phyloP scores from a whole-genome alignment of 164 flowering plant genomes.

The Umbilicus rupestris region DNA sequence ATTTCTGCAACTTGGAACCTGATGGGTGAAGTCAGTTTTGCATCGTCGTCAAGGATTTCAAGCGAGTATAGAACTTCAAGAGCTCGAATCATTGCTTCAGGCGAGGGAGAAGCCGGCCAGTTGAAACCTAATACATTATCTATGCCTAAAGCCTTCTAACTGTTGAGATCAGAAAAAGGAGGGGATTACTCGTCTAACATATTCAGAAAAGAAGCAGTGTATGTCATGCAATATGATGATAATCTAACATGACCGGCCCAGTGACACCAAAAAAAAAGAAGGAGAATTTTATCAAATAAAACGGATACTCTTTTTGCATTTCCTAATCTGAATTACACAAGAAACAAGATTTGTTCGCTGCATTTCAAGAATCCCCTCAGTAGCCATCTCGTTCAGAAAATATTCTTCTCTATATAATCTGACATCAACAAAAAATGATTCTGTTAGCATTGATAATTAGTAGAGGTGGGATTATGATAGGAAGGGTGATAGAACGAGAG shows the following conservation, averaged over 20 bases:
- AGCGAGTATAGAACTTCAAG: constrained; percentile 90
- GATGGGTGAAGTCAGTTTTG: constrained; percentile 84
- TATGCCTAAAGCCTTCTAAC: constrained; percentile 89
- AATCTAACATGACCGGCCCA: neutral
- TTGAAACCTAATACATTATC: constrained; percentile 97
- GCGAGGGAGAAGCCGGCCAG: constrained; percentile 92
- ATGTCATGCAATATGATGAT: neutral
- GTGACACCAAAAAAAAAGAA: neutral
- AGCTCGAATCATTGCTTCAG: constrained; percentile 92
- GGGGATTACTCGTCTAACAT: constrained; percentile 10
- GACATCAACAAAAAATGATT: constrained; percentile 12
- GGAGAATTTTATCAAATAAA: neutral
- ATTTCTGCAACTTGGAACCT: constrained; percentile 97
- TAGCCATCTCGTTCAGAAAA: constrained; percentile 64
- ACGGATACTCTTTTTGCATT: neutral
- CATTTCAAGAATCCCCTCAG: constrained; percentile 86
- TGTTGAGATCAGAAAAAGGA: constrained; percentile 20
- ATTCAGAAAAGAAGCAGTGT: neutral
- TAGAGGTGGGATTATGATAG: too few relatives aligned
- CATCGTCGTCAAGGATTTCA: constrained; percentile 88
- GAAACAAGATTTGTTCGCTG: constrained; percentile 91
- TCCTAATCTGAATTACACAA: constrained; percentile 69
- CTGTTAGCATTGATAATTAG: neutral
- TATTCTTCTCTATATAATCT: constrained; percentile 93
- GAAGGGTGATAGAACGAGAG: too few relatives aligned